Evolutionary conservation across 441 rosid genomes (phyloP).

Genomic region (Erodium trifolium): DNA sequence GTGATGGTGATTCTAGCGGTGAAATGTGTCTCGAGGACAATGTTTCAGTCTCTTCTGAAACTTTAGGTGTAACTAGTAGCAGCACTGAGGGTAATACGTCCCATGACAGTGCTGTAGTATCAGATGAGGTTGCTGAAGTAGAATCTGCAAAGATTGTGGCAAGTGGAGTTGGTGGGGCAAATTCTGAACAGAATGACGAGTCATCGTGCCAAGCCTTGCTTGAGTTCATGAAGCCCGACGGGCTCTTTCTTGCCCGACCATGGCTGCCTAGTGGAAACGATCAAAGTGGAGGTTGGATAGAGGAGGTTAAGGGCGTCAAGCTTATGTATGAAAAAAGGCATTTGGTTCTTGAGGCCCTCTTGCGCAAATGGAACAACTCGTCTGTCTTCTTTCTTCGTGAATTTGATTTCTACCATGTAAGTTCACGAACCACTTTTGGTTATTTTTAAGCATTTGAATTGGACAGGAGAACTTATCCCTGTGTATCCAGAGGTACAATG

Average conservation of each 20-base stretch:
- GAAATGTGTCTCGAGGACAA: constrained; percentile 22
- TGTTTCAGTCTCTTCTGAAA: constrained; percentile 19
- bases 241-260: constrained; percentile 20
- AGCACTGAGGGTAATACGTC: constrained; percentile 12
- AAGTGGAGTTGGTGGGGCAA: background rate
- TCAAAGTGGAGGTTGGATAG: constrained; percentile 13
- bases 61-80: constrained; percentile 20
- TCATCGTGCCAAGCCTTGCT: constrained; percentile 18
- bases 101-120: constrained; percentile 12
- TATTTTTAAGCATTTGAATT: background rate
- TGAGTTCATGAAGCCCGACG: constrained; percentile 28
- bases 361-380: constrained; percentile 36
- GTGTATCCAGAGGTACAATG: constrained; percentile 44
- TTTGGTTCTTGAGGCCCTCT: constrained; percentile 46
- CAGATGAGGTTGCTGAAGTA: background rate
- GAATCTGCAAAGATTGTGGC: no score
- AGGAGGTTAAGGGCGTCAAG: constrained; percentile 14
- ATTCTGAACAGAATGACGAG: constrained; percentile 3
- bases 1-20: constrained; percentile 19
- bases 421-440: constrained; percentile 15
- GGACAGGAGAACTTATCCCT: background rate
- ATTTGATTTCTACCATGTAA: constrained; percentile 61
- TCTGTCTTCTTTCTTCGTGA: constrained; percentile 67
- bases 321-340: constrained; percentile 29
- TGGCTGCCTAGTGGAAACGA: constrained; percentile 14